phyloP scores from a whole-genome alignment of 2,329 filamentous ascomycete species.

The Diaporthe destruens region DNA sequence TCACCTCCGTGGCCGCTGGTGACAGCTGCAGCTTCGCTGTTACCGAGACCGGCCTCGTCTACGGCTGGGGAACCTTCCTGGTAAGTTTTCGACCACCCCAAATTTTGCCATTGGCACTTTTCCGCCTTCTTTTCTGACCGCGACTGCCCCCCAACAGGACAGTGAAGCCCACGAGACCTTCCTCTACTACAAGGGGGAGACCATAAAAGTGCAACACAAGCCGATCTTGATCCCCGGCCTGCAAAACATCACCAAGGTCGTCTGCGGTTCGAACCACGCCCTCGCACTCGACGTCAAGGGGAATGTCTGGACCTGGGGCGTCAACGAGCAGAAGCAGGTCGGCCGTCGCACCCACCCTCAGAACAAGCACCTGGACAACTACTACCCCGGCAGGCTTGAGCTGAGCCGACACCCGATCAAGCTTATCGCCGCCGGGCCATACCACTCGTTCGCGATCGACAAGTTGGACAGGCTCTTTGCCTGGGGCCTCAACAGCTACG shows the following conservation, averaged over 20 bases:
- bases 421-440: slow-evolving; percentile 67
- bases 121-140: slow-evolving; percentile 33
- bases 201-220: slow-evolving; percentile 44
- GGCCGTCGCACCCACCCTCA: slow-evolving; percentile 55
- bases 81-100: slow-evolving; percentile 54
- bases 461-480: slow-evolving; percentile 70
- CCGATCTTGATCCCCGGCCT: slow-evolving; percentile 64
- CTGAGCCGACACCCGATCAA: slow-evolving; percentile 58
- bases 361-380: slow-evolving; percentile 40
- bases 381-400: slow-evolving; percentile 39
- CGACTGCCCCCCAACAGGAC: slow-evolving; percentile 41
- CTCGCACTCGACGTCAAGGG: slow-evolving; percentile 70
- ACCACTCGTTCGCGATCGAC: slow-evolving; percentile 75
- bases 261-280: slow-evolving; percentile 69
- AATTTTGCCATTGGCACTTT: slow-evolving; percentile 32
- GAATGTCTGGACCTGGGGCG: slow-evolving; percentile 73
- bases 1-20: slow-evolving; percentile 69
- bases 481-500: slow-evolving; percentile 77
- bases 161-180: slow-evolving; percentile 42
- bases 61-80: slow-evolving; percentile 76
- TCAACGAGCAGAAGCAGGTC: slow-evolving; percentile 74
- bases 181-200: slow-evolving; percentile 41
- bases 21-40: slow-evolving; percentile 73
- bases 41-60: slow-evolving; percentile 71
- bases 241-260: slow-evolving; percentile 66